phyloP scores from a whole-genome alignment of 176 grass and related monocot species.

The Oryza meyeriana region DNA sequence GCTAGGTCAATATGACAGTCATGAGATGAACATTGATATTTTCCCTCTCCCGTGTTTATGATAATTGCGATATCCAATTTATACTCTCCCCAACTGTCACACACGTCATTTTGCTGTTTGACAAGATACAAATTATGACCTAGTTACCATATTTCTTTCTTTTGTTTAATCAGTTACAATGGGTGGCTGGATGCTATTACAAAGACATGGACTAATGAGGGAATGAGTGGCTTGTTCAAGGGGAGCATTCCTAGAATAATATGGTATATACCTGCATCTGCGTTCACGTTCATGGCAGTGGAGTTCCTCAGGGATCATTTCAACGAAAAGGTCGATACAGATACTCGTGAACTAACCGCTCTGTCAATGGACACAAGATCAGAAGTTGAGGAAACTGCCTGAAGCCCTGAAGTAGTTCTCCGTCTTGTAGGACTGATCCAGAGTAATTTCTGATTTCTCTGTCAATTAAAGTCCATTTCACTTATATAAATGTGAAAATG shows the following conservation, averaged over 20 bases:
- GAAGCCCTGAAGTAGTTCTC: background rate
- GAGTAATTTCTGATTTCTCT: background rate
- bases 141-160: background rate
- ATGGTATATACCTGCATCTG: slow-evolving; percentile 93
- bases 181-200: slow-evolving; percentile 84
- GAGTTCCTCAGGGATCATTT: slow-evolving; percentile 89
- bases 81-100: background rate
- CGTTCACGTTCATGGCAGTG: slow-evolving; percentile 94
- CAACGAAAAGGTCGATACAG: slow-evolving; percentile 50
- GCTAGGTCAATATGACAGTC: background rate
- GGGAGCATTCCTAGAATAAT: slow-evolving; percentile 83
- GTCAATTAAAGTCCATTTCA: background rate
- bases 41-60: background rate
- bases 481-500: background rate
- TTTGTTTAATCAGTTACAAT: slow-evolving; percentile 58
- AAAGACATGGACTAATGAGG: slow-evolving; percentile 70
- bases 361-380: slow-evolving; percentile 48
- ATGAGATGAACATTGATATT: background rate
- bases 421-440: slow-evolving; percentile 9
- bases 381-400: slow-evolving; percentile 47
- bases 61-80: background rate
- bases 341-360: slow-evolving; percentile 32
- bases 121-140: background rate
- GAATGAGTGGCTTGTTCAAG: slow-evolving; percentile 79
- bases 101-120: background rate